phyloP scores from a whole-genome alignment of 2,329 filamentous ascomycete genomes.

The Paraconiothyrium brasiliense region DNA sequence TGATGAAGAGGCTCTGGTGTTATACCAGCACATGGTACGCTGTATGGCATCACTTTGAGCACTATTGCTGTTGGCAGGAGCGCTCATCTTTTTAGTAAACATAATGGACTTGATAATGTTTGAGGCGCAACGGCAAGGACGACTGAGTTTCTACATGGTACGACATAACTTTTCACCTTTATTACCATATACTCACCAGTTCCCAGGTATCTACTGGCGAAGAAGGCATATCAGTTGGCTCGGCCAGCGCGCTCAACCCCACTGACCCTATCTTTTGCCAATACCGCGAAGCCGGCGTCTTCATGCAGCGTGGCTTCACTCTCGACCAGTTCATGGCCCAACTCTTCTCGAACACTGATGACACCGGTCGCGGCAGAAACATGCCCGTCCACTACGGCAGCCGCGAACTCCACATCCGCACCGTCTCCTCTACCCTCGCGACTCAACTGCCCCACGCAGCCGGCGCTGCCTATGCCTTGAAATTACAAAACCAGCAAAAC shows the following conservation, averaged over 20 bases:
- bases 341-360: conserved; percentile 85
- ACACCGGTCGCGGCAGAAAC: conserved; percentile 83
- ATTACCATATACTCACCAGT: background rate
- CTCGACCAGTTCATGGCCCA: conserved; percentile 94
- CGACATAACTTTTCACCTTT: background rate
- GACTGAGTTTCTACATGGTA: conserved; percentile 96
- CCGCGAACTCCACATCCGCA: conserved; percentile 84
- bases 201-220: conserved; percentile 79
- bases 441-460: conserved; percentile 91
- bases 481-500: conserved; percentile 78
- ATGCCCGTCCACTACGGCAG: conserved; percentile 99
- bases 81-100: conserved; percentile 59
- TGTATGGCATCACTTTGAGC: conserved; percentile 45
- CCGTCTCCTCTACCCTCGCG: conserved; percentile 84
- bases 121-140: conserved; percentile 94
- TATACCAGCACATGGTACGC: conserved; percentile 72
- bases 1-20: conserved; percentile 66
- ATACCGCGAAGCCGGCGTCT: conserved; percentile 92
- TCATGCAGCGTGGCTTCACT: conserved; percentile 87
- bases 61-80: background rate
- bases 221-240: conserved; percentile 92
- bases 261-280: conserved; percentile 93
- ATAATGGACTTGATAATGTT: conserved; percentile 99
- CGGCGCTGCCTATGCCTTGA: conserved; percentile 87
- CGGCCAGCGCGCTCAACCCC: conserved; percentile 81